Conservation (phyloP, 371 early-diverging fungal genomes). For the Mycotypha africana region DNA sequence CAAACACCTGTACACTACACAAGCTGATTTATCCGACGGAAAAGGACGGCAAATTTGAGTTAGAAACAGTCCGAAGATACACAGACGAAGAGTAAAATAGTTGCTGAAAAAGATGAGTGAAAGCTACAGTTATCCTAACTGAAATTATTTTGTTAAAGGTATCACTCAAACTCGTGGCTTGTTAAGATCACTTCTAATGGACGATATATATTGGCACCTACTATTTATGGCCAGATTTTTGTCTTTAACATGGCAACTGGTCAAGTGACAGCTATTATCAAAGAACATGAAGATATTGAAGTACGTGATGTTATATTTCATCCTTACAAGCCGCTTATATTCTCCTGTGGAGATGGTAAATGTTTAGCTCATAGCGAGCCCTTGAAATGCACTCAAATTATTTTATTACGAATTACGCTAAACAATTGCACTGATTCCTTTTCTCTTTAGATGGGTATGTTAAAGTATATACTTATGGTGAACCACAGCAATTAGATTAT, state of each 20-base stretch:
- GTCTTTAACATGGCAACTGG: conserved; percentile 73
- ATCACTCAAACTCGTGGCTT: conserved; percentile 89
- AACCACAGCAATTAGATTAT: too few relatives aligned
- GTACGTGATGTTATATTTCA: conserved; percentile 88
- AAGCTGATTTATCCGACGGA: conserved; percentile 71
- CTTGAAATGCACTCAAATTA: neutral
- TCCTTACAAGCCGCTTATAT: conserved; percentile 68
- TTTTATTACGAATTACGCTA: neutral
- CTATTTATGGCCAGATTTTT: conserved; percentile 82
- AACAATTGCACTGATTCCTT: too few relatives aligned
- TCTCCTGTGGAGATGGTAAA: conserved; percentile 83
- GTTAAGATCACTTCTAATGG: conserved; percentile 84
- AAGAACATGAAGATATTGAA: conserved; percentile 83
- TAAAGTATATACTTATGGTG: conserved; percentile 32
- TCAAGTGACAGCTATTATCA: conserved; percentile 66
- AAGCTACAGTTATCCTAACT: neutral
- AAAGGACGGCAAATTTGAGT: conserved; percentile 59
- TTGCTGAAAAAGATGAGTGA: too few relatives aligned
- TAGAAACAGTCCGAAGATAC: conserved; percentile 67
- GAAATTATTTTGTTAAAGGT: conserved; percentile 29
- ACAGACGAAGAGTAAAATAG: conserved; percentile 65
- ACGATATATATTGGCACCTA: conserved; percentile 81
- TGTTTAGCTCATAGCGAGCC: too few relatives aligned
- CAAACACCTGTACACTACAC: conserved; percentile 79
- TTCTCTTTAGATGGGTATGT: conserved; percentile 23